Base-by-base conservation (phyloP, 345 rosid species). In the Capsella bursapastoris region DNA sequence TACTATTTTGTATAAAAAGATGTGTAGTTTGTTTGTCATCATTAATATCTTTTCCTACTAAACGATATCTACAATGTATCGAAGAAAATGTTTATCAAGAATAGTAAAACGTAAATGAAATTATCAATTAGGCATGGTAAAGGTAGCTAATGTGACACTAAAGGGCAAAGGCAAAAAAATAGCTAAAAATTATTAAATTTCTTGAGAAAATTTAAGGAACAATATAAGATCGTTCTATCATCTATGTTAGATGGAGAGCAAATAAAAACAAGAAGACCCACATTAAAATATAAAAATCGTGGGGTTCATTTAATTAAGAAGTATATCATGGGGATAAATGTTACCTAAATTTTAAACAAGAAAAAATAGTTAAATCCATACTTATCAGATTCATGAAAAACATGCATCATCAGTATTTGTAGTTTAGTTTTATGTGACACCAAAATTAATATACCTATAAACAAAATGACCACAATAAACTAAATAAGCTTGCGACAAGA, bases 301-400 rank as follows among this genome's bases (percentile, higher is more conserved):
- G 31, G 62, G 72, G 40, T 68, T 40, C 29, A 38, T n/a, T n/a
- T 10, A 15, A 41, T 22, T 22, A 55, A 41, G 43, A 55, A 41
- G 52, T 6, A 68, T 7, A 68, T 68, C 72, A 56, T 29, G 41
- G 72, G 50, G 43, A 55, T 63, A 48, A 18, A 4, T 65, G 44
- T 48, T 13, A 32, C 10, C 9, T 31, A 48, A 13, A 22, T 9
- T 35, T 22, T 25, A 35, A 35, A 27, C 32, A 49, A 52, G 1
- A 51, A 25, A 8, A 6, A 6, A 16, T 6, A 37, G 22, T 52
- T 66, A 12, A 25, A 51, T 51, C 1, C 57, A 48, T 51, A 37
- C 37, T 2, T 37, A 37, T 1, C 5, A 13, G 22, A 50, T 4
- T n/a, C n/a, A n/a, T 64, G n/a, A 2, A 37, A 56, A 53, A 41